Conservation (phyloP, 2,329 filamentous ascomycete species). For the Cryphonectria parasitica region DNA sequence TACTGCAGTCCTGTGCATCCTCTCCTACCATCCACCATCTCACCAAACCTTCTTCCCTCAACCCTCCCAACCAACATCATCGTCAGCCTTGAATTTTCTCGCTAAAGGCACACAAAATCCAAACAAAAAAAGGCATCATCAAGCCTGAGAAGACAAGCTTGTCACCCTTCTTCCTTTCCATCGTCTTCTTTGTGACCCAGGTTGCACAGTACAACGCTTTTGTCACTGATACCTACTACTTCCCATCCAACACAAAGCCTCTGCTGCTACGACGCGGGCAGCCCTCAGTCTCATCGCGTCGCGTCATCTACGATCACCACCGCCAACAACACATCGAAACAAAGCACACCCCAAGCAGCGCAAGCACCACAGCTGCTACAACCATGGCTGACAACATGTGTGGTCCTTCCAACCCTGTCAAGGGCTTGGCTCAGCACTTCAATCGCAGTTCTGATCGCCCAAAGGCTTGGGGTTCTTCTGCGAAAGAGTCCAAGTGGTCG, state of each 20-base stretch:
- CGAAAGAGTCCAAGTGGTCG: not conserved
- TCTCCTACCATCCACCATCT: not conserved
- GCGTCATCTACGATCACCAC: not conserved
- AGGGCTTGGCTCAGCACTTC: slow-evolving; percentile 72
- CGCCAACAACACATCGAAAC: not conserved
- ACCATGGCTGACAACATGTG: slow-evolving; percentile 57
- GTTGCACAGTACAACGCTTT: not conserved
- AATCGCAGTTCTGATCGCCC: slow-evolving; percentile 68
- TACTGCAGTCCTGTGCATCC: not conserved
- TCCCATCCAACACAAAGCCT: not conserved
- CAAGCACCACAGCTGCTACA: slow-evolving; percentile 40
- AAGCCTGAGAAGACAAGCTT: not conserved
- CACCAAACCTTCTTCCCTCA: not conserved
- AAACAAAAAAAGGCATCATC: not conserved
- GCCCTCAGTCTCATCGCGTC: not conserved
- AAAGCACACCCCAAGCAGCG: slow-evolving; percentile 1
- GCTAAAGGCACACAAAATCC: too few species aligned
- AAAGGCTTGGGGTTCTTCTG: not conserved
- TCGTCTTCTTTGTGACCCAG: not conserved
- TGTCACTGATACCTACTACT: not conserved
- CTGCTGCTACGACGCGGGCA: not conserved
- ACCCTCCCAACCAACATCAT: not conserved
- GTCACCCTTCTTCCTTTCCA: not conserved
- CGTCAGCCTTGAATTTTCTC: not conserved
- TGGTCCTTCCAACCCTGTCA: slow-evolving; percentile 75